Evolutionary conservation across 2,329 filamentous ascomycete genomes (phyloP), one percentile per base, ranked within the genome.

Genomic region (Colletotrichum lentis): DNA sequence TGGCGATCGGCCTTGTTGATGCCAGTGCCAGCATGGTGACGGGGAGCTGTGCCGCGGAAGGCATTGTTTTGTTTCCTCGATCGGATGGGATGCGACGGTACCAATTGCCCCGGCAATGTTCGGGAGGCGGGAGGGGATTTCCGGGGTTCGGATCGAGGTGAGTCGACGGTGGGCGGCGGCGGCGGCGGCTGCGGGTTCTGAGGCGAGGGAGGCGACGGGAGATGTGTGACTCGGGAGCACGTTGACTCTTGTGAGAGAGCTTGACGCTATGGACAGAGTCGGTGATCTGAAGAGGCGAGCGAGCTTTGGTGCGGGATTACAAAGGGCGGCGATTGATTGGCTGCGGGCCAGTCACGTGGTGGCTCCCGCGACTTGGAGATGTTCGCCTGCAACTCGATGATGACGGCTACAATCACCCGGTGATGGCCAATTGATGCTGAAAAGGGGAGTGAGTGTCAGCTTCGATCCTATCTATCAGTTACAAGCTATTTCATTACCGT

Each of bases 281-380:
- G 67, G 58, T 27, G 52, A 55, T 69, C 22, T 55, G 56, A 31
- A 47, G 68, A 53, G 47, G 49, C 56, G 63, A 70, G 65, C 64
- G 63, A 70, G 65, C 64, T 70, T 71, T 70, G 61, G 65, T 71
- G 70, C 68, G 70, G 70, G 70, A 71, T 71, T 71, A 71, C 70
- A 71, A 71, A 70, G 64, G 61, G 63, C 70, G 64, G 60, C 60
- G 27, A 55, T 62, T 71, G 67, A 71, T 71, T 71, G 70, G 70
- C 57, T 56, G 52, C 39, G 14, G 0, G 0, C 1, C 22, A 52
- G 47, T 70, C 69, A 70, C 69, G 69, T 70, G 69, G 46, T 35
- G n/a, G 24, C 41, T 35, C 12, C 10, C 16, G 24, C 10, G n/a
- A 35, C 31, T 47, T 35, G n/a, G 35, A 64, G n/a, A 35, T 31